Base-by-base conservation (phyloP, 2,329 filamentous ascomycete genomes). In the Aphanocladium album region DNA sequence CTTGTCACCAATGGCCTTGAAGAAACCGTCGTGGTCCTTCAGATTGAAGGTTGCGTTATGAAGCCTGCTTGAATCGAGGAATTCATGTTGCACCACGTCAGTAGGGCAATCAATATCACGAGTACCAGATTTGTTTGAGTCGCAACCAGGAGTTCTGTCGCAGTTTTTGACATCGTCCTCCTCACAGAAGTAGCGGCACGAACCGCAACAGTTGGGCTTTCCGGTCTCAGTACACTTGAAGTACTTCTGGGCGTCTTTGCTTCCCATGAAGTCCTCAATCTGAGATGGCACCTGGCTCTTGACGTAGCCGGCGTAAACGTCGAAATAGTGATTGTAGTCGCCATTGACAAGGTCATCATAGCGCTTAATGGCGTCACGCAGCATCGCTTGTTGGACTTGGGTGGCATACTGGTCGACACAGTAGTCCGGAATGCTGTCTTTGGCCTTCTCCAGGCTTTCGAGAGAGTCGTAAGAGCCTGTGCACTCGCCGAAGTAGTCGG, bases 11-110 rank as follows among this genome's bases (percentile, higher is more conserved):
- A 68, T 62, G 4, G 54, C 61, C 30, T 61, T 62, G 46, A 55
- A 63, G 53, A 67, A 68, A 21, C 62, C 62, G 23, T 66, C 60
- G 33, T 62, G 30, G 57, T 68, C 62, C 37, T 62, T 41, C 27
- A 68, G 30, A 21, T 19, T 55, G 25, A 45, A 55, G 19, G 23
- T 27, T 6, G 25, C 52, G 41, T 19, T 56, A 25, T 25, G 43
- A 5, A 33, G 33, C 9, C 33, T 33, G 12, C 12, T 2, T 14
- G 21, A 6, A 12, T 12, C n/a, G 37, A 30, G 46, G 25, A 46
- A 45, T 11, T 60, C 37, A 8, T 53, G 25, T 19, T 50, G 27
- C 14, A 43, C 30, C 39, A 17, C 41, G 6, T 46, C 50, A 6
- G 49, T 53, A 35, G 45, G 45, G 23, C 45, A 47, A 9, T 47